A percentile compares a stretch with the other conserved stretches of the same genome.
These are phyloP conservation scores for Hirsutella thompsonii DNA, from an alignment of 2,329 filamentous ascomycete genomes.

Conservation along the genomic window DNA sequence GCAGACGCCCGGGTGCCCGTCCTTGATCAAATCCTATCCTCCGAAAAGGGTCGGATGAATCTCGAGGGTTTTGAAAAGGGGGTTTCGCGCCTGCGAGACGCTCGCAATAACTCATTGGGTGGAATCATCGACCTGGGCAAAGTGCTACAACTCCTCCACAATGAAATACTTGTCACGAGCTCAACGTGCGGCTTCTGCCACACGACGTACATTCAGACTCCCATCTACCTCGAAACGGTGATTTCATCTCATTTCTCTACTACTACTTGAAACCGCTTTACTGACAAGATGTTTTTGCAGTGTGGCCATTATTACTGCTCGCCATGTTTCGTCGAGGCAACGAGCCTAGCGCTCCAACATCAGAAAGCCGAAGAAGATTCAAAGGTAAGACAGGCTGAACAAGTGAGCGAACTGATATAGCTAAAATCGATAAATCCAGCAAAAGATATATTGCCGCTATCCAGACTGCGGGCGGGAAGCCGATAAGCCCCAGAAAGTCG, in stretches of 20 bases:
- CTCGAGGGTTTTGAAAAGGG: constrained; percentile 6
- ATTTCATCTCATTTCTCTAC: not conserved
- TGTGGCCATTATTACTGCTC: constrained; percentile 21
- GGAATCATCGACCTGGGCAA: constrained; percentile 7
- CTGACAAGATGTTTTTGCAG: too few relatives aligned
- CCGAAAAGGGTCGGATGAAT: not conserved
- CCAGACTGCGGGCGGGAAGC: constrained; percentile 1
- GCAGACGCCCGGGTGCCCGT: not conserved
- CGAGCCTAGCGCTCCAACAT: too few relatives aligned
- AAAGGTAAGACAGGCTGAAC: not conserved
- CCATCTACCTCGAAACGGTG: constrained; percentile 1
- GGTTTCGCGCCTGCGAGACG: constrained; percentile 3
- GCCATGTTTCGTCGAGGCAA: constrained; percentile 7
- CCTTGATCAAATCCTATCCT: constrained; percentile 4
- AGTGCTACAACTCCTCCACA: constrained; percentile 5
- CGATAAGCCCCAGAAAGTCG: too few relatives aligned
- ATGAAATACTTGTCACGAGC: constrained; percentile 2
- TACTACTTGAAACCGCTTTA: too few relatives aligned
- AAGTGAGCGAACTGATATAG: not conserved
- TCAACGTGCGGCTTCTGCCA: constrained; percentile 6
- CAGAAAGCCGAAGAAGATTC: too few relatives aligned
- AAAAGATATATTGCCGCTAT: not conserved
- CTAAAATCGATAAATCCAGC: not conserved
- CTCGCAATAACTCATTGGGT: constrained; percentile 6
- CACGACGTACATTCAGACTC: not conserved